A percentile compares a stretch with the other conserved stretches of the same genome.
Conservation (phyloP, 495 filamentous ascomycete genomes). For the Annulohypoxylon maeteangense region DNA sequence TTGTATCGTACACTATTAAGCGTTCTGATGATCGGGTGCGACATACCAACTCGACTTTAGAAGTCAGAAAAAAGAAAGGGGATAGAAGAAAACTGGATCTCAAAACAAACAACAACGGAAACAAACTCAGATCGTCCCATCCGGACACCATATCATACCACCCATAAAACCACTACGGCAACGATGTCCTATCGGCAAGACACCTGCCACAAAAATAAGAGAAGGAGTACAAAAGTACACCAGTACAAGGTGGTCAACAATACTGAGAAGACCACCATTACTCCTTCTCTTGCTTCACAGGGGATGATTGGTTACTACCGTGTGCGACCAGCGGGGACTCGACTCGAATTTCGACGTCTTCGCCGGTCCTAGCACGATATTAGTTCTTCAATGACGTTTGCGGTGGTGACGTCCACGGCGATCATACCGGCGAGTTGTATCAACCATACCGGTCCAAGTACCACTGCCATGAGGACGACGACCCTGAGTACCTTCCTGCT, state of each 20-base stretch:
- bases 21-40: slow-evolving; percentile 35
- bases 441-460: not conserved
- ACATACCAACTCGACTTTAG: slow-evolving; percentile 41
- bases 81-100: slow-evolving; percentile 16
- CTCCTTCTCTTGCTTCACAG: slow-evolving; percentile 58
- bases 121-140: slow-evolving; percentile 21
- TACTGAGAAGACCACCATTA: slow-evolving; percentile 18
- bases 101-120: slow-evolving; percentile 36
- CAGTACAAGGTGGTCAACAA: not conserved
- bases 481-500: not conserved
- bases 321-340: slow-evolving; percentile 61
- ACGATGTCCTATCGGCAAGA: not conserved
- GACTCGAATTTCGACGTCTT: slow-evolving; percentile 60
- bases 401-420: not conserved
- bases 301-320: slow-evolving; percentile 62
- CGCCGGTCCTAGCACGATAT: slow-evolving; percentile 47
- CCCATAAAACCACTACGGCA: not conserved
- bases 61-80: slow-evolving; percentile 36
- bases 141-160: not conserved
- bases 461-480: not conserved
- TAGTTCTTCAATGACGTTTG: slow-evolving; percentile 6
- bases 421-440: slow-evolving; percentile 20
- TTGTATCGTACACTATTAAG: slow-evolving; percentile 35
- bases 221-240: not conserved
- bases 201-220: not conserved